Percentiles rank a stretch among this genome's conserved stretches.
These are phyloP conservation scores for Mycena polygramma DNA, from an alignment of 768 basidiomycete species.

Conservation along the genomic window DNA sequence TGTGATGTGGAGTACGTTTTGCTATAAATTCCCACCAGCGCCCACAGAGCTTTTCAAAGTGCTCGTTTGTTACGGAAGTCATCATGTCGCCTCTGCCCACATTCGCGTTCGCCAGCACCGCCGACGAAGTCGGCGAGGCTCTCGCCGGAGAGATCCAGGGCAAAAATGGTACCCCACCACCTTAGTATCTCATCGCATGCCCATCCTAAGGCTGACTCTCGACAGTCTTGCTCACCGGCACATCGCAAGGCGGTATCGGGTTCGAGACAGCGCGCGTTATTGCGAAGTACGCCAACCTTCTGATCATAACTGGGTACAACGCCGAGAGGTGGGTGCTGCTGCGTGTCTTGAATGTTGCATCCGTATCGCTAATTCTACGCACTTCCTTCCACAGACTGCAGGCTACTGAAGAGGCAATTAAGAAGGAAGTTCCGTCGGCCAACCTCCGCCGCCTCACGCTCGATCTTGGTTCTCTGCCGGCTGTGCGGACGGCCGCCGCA, in stretches of 20 bases:
- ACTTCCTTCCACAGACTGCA: conserved; percentile 1
- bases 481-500: conserved; percentile 9
- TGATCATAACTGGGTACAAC: conserved; percentile 23
- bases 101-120: background rate
- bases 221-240: conserved; percentile 22
- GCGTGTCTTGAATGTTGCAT: too few relatives aligned
- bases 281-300: conserved; percentile 16
- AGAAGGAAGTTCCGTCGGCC: conserved; percentile 7
- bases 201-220: background rate
- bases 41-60: too few relatives aligned
- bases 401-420: conserved; percentile 2
- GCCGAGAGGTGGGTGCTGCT: conserved; percentile 6
- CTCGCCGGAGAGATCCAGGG: background rate
- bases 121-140: background rate
- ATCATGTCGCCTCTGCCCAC: background rate
- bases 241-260: conserved; percentile 14
- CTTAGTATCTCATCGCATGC: too few relatives aligned
- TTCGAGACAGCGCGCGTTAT: conserved; percentile 18
- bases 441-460: conserved; percentile 10
- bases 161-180: background rate
- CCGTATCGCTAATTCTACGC: background rate
- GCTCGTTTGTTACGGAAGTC: too few relatives aligned
- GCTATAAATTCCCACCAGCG: too few relatives aligned
- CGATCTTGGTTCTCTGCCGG: conserved; percentile 10
- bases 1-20: too few relatives aligned